A percentile compares a stretch with the other conserved stretches of the same genome.
Conservation (phyloP, 192 early-diverging fungal species). For the Podila clonocystis region DNA sequence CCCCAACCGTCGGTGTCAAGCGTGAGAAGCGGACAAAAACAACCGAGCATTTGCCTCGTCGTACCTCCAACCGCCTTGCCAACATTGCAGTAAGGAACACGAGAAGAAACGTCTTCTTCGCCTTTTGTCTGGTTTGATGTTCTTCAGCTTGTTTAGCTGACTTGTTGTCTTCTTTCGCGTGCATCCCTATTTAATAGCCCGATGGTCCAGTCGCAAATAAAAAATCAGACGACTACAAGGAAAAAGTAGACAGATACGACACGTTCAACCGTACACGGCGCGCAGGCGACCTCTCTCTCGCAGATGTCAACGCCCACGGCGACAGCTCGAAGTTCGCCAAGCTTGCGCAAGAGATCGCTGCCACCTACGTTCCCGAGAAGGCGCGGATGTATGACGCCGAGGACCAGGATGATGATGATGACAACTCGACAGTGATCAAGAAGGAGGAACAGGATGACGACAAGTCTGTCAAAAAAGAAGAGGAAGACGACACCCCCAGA, state of each 20-base stretch:
- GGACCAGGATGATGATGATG: slow-evolving; percentile 9
- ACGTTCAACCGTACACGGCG: slow-evolving; percentile 8
- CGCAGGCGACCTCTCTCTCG: slow-evolving; percentile 21
- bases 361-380: slow-evolving; percentile 48
- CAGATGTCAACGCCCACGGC: slow-evolving; percentile 32
- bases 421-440: slow-evolving; percentile 18
- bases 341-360: slow-evolving; percentile 21
- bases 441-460: slow-evolving; percentile 6
- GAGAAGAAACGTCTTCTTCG: not conserved
- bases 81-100: slow-evolving; percentile 17
- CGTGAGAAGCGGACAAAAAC: slow-evolving; percentile 28
- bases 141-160: not conserved
- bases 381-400: slow-evolving; percentile 32
- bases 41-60: slow-evolving; percentile 16
- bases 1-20: slow-evolving; percentile 24
- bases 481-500: slow-evolving; percentile 17
- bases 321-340: slow-evolving; percentile 16
- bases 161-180: not conserved
- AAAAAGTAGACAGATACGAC: not conserved
- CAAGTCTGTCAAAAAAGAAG: slow-evolving; percentile 18
- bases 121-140: not conserved
- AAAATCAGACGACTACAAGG: slow-evolving; percentile 20
- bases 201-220: slow-evolving; percentile 1
- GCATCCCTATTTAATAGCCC: not conserved
- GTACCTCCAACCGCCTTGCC: slow-evolving; percentile 26